Evolutionary conservation across 192 early-diverging fungal species (phyloP).

Genomic region (Entomortierella parvispora): DNA sequence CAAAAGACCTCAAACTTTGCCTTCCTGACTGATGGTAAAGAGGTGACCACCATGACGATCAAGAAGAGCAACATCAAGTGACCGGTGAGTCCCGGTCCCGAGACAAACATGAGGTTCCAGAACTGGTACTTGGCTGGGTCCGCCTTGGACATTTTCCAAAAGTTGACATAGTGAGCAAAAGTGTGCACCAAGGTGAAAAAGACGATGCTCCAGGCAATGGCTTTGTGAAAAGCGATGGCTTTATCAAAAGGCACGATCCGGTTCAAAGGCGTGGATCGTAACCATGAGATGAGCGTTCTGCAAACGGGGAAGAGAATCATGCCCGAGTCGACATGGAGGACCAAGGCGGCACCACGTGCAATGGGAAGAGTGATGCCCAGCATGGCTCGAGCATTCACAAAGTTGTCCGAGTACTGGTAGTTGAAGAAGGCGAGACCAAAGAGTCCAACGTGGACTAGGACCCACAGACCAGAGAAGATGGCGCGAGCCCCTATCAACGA

Average conservation of each 20-base stretch:
- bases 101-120: constrained; percentile 52
- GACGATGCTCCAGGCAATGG: constrained; percentile 72
- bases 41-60: constrained; percentile 66
- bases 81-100: constrained; percentile 72
- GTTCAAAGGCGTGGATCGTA: constrained; percentile 68
- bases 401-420: constrained; percentile 66
- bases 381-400: constrained; percentile 54
- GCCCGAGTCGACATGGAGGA: constrained; percentile 77
- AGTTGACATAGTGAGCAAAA: constrained; percentile 68
- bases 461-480: constrained; percentile 61
- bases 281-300: constrained; percentile 69
- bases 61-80: constrained; percentile 72
- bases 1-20: constrained; percentile 81
- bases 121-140: constrained; percentile 30
- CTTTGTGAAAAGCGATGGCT: constrained; percentile 81
- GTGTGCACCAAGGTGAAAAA: constrained; percentile 73
- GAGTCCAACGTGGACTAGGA: constrained; percentile 66
- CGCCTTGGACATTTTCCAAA: constrained; percentile 42
- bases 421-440: constrained; percentile 71
- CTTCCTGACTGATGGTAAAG: constrained; percentile 64
- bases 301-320: constrained; percentile 88
- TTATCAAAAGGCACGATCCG: constrained; percentile 74
- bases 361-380: constrained; percentile 66
- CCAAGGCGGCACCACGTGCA: constrained; percentile 70
- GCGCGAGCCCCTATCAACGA: constrained; percentile 32